Conservation (phyloP, 345 rosid genomes). For the Populus simonii region DNA sequence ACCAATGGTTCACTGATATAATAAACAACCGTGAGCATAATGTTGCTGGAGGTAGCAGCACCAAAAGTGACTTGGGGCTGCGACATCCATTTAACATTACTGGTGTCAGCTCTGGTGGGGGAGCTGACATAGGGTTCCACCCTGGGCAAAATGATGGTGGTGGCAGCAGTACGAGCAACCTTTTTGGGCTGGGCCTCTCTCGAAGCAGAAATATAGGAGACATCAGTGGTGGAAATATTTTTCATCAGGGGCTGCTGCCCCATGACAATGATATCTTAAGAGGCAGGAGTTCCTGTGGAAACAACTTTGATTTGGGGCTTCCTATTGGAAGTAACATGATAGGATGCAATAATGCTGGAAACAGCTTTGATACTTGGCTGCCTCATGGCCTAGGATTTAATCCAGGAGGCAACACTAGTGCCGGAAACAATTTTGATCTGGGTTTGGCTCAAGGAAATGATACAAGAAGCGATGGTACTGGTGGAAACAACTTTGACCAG, state of each 20-base stretch:
- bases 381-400: background rate
- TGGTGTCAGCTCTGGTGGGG: background rate
- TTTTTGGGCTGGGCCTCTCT: background rate
- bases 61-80: background rate
- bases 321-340: background rate
- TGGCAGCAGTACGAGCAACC: no score
- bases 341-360: background rate
- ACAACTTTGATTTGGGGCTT: background rate
- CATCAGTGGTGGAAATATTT: background rate
- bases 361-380: background rate
- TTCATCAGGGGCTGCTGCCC: background rate
- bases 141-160: background rate
- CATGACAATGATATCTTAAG: background rate
- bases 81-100: background rate
- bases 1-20: conserved; percentile 15
- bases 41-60: background rate
- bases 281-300: background rate
- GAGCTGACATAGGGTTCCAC: background rate
- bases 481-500: background rate
- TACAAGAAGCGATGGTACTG: background rate
- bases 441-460: background rate
- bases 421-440: background rate
- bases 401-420: background rate
- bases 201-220: background rate
- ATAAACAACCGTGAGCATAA: background rate